These are phyloP conservation scores for Cucumis hystrix DNA, from an alignment of 306 rosid genomes.

Conservation along the genomic window DNA sequence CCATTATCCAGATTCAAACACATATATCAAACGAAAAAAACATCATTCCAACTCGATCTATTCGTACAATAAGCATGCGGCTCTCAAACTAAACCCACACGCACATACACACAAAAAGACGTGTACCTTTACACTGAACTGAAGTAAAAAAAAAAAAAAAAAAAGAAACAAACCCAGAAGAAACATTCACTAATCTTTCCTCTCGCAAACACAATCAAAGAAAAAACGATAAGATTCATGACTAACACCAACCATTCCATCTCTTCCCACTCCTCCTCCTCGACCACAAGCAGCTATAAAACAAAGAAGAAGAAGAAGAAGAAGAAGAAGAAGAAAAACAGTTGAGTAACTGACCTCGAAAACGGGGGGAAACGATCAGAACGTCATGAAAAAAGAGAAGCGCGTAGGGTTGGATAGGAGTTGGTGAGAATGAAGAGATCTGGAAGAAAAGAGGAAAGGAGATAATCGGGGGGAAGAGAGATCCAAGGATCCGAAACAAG, in stretches of 20 bases:
- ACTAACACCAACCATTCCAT: neutral
- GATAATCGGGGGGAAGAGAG: neutral
- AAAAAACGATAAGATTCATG: neutral
- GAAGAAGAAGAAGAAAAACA: neutral
- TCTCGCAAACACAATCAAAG: neutral
- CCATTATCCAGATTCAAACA: neutral
- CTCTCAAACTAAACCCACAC: neutral
- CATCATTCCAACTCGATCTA: conserved; percentile 1
- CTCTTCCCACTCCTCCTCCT: neutral
- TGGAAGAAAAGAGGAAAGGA: neutral
- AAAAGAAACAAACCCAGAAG: neutral
- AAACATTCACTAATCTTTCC: neutral
- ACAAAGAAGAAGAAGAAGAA: neutral
- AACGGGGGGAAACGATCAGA: conserved; percentile 1
- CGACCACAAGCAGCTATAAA: neutral
- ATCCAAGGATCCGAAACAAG: conserved; percentile 4
- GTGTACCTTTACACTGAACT: neutral
- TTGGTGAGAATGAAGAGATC: neutral
- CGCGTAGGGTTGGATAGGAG: neutral
- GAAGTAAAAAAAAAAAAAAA: neutral
- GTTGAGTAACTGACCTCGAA: neutral
- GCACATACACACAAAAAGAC: neutral
- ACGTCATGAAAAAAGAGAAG: conserved; percentile 1
- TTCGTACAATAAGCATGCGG: conserved; percentile 4
- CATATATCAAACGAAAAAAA: neutral